phyloP scores from a whole-genome alignment of 2,329 filamentous ascomycete species.

The Phialemonium atrogriseum region DNA sequence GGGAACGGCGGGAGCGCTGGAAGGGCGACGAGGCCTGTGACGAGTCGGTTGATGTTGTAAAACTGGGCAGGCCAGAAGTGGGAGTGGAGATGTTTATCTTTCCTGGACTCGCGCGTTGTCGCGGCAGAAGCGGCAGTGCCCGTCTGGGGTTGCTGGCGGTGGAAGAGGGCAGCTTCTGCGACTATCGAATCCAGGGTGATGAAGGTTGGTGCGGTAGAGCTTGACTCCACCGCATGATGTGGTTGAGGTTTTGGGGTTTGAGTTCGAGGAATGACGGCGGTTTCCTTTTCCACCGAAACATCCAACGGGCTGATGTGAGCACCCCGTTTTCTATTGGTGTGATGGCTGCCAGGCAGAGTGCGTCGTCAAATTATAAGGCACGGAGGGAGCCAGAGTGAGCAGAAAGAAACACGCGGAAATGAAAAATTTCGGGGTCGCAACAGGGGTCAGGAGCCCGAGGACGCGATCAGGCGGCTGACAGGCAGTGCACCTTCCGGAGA shows the following conservation, averaged over 20 bases:
- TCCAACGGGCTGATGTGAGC: too few relatives aligned
- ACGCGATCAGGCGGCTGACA: too few relatives aligned
- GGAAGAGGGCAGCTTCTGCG: conserved; percentile 24
- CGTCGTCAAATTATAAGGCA: neutral
- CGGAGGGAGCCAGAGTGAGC: too few relatives aligned
- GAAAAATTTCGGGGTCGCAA: too few relatives aligned
- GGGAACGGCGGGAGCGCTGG: conserved; percentile 54
- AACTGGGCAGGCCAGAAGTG: conserved; percentile 38
- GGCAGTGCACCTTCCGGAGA: too few relatives aligned
- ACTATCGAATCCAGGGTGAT: conserved; percentile 52
- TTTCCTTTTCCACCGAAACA: too few relatives aligned
- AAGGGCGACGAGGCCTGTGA: conserved; percentile 48
- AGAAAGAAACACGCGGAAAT: too few relatives aligned
- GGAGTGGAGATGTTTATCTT: conserved; percentile 42
- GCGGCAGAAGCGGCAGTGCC: conserved; percentile 14
- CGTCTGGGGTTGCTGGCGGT: conserved; percentile 20
- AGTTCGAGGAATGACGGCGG: conserved; percentile 10
- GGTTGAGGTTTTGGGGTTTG: conserved; percentile 1
- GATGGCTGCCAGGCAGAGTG: neutral
- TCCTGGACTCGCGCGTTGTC: conserved; percentile 33
- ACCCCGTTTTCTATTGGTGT: neutral
- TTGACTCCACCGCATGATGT: conserved; percentile 46
- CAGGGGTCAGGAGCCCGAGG: too few relatives aligned
- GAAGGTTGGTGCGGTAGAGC: conserved; percentile 43
- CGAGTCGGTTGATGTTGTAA: conserved; percentile 36